Evolutionary conservation across 2,329 filamentous ascomycete species (phyloP), one percentile per base, ranked within the genome.

Genomic region (Blastomyces percursus): DNA sequence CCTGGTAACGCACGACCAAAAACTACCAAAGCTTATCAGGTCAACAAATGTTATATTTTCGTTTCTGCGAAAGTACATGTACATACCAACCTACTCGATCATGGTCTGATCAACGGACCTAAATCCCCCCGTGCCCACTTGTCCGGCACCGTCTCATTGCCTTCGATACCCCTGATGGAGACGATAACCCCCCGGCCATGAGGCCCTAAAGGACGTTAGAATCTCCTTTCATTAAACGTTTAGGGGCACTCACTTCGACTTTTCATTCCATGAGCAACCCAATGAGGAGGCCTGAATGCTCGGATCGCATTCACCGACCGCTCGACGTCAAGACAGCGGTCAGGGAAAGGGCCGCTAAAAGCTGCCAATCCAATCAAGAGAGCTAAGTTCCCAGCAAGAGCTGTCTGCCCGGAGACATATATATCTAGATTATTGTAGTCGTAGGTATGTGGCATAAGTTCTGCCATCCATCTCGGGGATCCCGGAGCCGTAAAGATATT

Each of bases 281-380:
- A 71, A 9, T 32, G 1, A 16, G 65, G 62, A 5, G 67, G 68
- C 40, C 38, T 60, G 21, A 71, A 63, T 48, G 46, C 67, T 4
- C 50, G 16, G 35, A 67, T 66, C 5, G 61, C 48, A 5, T 30
- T 19, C 16, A 63, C 3, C 8, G 64, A 27, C n/a, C 12, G 35
- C 7, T 12, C 38, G 5, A 65, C 40, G 0, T 51, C 56, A 6
- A 2, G 7, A 2, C 1, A 3, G 38, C 65, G 55, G 2, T 27
- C 21, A 19, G 38, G 38, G 27, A 58, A 59, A 16, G 59, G 57
- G 19, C 60, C 61, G 3, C 68, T 65, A 56, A 69, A 69, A 11
- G 67, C 68, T 30, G 66, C 66, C 35, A 71, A 64, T 6, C 64
- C 68, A 30, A 71, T 52, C 7, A 71, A 63, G 2, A 71, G 50